Conservation (phyloP, 2,329 filamentous ascomycete genomes). For the Salinomyces thailandicus region DNA sequence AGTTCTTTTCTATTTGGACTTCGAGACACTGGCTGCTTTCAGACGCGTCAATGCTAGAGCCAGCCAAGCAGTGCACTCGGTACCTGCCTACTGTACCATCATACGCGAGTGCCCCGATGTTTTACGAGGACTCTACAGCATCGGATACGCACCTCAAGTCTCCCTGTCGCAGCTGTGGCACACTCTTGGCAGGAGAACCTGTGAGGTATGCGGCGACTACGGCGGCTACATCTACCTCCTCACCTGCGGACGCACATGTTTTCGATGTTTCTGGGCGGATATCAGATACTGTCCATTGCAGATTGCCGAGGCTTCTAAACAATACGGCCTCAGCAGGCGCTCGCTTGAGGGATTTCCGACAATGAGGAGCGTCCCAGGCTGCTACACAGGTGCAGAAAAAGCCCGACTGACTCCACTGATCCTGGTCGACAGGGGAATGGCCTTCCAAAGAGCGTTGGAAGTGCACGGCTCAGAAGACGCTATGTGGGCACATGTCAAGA, state of each 20-base stretch:
- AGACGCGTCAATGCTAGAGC: slow-evolving; percentile 28
- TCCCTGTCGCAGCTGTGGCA: slow-evolving; percentile 20
- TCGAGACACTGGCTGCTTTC: slow-evolving; percentile 27
- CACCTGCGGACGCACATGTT: slow-evolving; percentile 32
- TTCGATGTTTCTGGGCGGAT: slow-evolving; percentile 26
- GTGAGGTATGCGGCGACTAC: slow-evolving; percentile 29
- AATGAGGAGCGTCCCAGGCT: neutral
- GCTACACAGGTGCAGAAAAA: neutral
- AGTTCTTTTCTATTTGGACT: slow-evolving; percentile 23
- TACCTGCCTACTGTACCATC: slow-evolving; percentile 28
- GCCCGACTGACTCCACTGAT: neutral
- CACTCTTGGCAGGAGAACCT: slow-evolving; percentile 24
- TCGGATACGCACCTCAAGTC: neutral
- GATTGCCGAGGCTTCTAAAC: neutral
- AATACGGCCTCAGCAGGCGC: neutral
- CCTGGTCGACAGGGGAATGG: neutral
- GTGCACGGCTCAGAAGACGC: neutral
- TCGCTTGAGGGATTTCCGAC: neutral
- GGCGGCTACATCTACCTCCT: slow-evolving; percentile 32
- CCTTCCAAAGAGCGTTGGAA: neutral
- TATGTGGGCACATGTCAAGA: neutral
- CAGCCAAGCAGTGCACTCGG: slow-evolving; percentile 27
- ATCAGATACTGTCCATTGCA: slow-evolving; percentile 14
- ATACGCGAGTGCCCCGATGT: slow-evolving; percentile 22
- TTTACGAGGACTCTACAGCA: neutral